These are phyloP conservation scores for Cytospora chrysosperma DNA, from an alignment of 2,329 filamentous ascomycete genomes.

Conservation along the genomic window DNA sequence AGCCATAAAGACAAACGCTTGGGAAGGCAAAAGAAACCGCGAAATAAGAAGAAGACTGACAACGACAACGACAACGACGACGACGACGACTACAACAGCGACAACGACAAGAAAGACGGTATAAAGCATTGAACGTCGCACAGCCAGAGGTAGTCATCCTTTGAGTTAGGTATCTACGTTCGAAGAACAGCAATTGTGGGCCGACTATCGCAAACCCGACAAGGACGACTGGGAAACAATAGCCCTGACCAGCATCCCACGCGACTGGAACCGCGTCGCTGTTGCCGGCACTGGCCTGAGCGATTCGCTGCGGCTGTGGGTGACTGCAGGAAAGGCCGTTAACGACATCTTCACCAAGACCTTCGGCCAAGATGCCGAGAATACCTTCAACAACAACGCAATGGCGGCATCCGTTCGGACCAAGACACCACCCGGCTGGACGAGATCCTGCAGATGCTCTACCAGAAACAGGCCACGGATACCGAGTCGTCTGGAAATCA, in stretches of 20 bases:
- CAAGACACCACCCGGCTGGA: background rate
- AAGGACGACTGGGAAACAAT: background rate
- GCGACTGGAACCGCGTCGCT: background rate
- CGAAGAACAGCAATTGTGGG: background rate
- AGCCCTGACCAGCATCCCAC: background rate
- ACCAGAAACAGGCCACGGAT: background rate
- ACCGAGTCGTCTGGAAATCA: too few species aligned
- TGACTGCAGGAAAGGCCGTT: background rate
- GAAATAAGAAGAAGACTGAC: too few species aligned
- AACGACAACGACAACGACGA: too few species aligned
- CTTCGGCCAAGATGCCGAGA: background rate
- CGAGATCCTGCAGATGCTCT: background rate
- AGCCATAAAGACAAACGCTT: too few species aligned
- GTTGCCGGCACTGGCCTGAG: background rate
- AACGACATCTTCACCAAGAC: too few species aligned
- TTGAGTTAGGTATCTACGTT: too few species aligned
- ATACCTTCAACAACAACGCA: background rate
- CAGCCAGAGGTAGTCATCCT: too few species aligned
- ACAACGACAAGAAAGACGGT: too few species aligned
- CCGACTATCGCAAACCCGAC: background rate
- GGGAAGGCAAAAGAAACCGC: too few species aligned
- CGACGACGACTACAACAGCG: too few species aligned
- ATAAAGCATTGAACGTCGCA: too few species aligned
- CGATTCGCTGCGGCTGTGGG: background rate
- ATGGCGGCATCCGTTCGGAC: background rate